phyloP scores from a whole-genome alignment of 202 grass and related monocot genomes.

The Cymbopogon flexuosus region DNA sequence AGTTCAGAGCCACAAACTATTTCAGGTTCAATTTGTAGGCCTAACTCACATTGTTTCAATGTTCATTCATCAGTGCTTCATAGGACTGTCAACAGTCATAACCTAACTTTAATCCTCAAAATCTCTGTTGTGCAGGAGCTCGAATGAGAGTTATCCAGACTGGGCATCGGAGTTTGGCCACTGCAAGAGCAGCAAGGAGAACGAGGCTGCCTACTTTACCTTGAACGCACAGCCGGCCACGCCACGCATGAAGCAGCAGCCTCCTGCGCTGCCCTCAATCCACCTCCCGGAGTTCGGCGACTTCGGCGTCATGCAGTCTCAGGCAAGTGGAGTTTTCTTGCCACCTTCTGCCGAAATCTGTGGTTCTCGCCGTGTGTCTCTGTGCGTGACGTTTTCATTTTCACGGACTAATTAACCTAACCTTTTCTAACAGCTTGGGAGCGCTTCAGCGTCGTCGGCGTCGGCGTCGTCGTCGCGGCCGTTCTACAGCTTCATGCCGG shows the following conservation, averaged over 20 bases:
- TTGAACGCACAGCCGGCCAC: too few relatives aligned
- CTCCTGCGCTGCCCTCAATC: too few relatives aligned
- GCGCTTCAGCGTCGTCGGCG: neutral
- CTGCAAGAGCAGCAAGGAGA: constrained; percentile 40
- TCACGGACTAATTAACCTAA: constrained; percentile 16
- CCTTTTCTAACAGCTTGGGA: constrained; percentile 15
- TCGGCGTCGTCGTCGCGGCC: constrained; percentile 20
- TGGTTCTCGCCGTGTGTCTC: neutral
- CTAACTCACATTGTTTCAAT: neutral
- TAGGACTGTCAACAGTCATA: neutral
- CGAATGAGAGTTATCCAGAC: constrained; percentile 16
- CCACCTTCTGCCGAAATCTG: constrained; percentile 19
- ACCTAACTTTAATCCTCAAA: neutral
- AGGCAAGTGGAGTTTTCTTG: constrained; percentile 36
- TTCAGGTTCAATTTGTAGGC: constrained; percentile 21
- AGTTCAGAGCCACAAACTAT: constrained; percentile 40
- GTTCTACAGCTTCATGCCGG: constrained; percentile 74
- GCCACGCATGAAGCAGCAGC: too few relatives aligned
- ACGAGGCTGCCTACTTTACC: constrained; percentile 14
- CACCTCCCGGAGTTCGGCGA: constrained; percentile 26
- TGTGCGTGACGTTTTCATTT: neutral
- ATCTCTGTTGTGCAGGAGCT: neutral
- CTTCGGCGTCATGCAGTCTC: constrained; percentile 20
- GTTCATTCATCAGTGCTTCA: neutral
- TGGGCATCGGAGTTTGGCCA: constrained; percentile 27